Base-by-base conservation (phyloP, 306 rosid species). In the Myrica gale region DNA sequence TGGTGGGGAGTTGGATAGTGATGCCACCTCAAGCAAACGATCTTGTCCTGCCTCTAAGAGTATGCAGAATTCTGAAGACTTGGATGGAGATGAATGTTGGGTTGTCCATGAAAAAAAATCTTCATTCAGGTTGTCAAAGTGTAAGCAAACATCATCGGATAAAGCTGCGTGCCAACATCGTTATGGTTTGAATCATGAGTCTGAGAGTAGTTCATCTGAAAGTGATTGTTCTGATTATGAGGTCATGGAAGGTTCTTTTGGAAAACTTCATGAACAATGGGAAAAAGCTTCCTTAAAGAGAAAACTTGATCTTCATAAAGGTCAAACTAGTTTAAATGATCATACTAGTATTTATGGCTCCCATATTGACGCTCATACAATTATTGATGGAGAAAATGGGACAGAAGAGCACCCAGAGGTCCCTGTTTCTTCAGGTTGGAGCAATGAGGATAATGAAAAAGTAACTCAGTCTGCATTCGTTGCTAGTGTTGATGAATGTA, bases 211-310 rank as follows among this genome's bases (percentile, higher is more conserved):
- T 78, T 88, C 90, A 26, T 83, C 89, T 45, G 93, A 85, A 53
- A 83, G 87, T 76, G 97, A 92, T 79, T 87, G 84, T 81, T 95
- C 97, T 50, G 99, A 96, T 70, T 88, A 91, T 61, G 98, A 92
- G 85, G 51, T 96, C 42, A 54, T 90, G 74, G 92, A 89, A 76
- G 90, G 78, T 73, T 81, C 88, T 48, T 54, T 45, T 60, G 82
- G 73, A 37, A 76, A 68, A 75, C 72, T 85, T 47, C 84, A 87
- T 65, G 87, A 95, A 76, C 90, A 79, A 66, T 95, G 99, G 99
- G 85, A 88, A 87, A 86, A 78, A 76, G 89, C 86, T 87, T 84
- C 89, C 0, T 47, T 72, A 48, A 89, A 82, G 89, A 88, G 84
- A 85, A 95, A 86, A 80, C 87, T 70, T 52, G 79, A 61, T 76